These are phyloP conservation scores for Juglanconis oblonga DNA, from an alignment of 2,329 filamentous ascomycete species.

Conservation along the genomic window DNA sequence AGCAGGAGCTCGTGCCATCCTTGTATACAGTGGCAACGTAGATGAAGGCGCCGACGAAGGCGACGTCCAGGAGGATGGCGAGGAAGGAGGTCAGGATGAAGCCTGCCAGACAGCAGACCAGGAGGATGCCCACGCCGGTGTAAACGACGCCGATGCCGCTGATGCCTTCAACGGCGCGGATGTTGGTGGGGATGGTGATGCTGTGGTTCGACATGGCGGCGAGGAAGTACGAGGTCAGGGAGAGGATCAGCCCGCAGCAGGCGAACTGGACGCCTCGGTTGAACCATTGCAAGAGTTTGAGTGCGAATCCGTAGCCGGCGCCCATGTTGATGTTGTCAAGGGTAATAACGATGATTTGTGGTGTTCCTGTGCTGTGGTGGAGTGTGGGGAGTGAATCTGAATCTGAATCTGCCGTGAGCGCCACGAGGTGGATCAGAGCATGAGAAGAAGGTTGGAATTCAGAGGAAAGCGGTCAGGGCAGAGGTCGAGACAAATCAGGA, in stretches of 20 bases:
- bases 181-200: constrained; percentile 59
- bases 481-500: no score
- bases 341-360: no score
- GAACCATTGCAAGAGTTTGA: constrained; percentile 68
- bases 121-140: constrained; percentile 65
- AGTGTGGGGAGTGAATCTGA: no score
- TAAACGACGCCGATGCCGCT: constrained; percentile 74
- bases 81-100: constrained; percentile 69
- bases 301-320: constrained; percentile 53
- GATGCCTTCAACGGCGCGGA: constrained; percentile 75
- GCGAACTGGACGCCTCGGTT: constrained; percentile 73
- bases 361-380: no score
- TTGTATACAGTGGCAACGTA: constrained; percentile 77
- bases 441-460: no score
- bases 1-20: constrained; percentile 64
- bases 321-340: constrained; percentile 45
- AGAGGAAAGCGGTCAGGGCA: no score
- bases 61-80: constrained; percentile 72
- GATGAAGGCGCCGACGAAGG: constrained; percentile 74
- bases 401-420: no score
- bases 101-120: constrained; percentile 79
- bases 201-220: constrained; percentile 66
- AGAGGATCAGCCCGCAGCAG: constrained; percentile 70
- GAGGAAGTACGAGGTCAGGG: constrained; percentile 82
- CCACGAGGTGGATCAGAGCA: no score